Evolutionary conservation across 2,329 filamentous ascomycete genomes (phyloP).

Genomic region (Parafenestella ontariensis): DNA sequence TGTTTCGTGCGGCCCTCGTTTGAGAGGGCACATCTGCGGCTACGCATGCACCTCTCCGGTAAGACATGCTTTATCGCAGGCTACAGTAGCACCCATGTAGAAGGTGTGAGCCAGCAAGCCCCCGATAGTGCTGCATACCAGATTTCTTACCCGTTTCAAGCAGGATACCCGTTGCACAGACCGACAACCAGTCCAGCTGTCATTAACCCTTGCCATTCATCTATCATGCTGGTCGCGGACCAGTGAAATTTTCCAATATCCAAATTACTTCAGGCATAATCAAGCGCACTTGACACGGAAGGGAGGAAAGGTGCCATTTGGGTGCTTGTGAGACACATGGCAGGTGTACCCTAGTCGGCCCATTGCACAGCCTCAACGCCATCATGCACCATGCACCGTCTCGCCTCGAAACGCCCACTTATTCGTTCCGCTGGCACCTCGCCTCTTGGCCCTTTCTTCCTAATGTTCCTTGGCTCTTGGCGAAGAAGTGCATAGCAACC

Average conservation of each 20-base stretch:
- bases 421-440: constrained; percentile 28
- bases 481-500: constrained; percentile 11
- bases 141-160: constrained; percentile 17
- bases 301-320: constrained; percentile 7
- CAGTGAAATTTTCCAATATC: constrained; percentile 1
- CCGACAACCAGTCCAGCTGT: constrained; percentile 13
- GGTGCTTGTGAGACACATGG: constrained; percentile 23
- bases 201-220: constrained; percentile 9
- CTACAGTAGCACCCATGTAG: constrained; percentile 14
- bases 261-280: constrained; percentile 12
- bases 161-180: constrained; percentile 23
- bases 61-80: constrained; percentile 25
- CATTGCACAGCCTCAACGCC: constrained; percentile 44
- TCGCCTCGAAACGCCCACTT: constrained; percentile 16
- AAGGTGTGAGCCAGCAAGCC: constrained; percentile 16
- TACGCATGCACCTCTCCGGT: constrained; percentile 23
- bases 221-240: constrained; percentile 6
- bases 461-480: constrained; percentile 7
- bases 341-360: constrained; percentile 12
- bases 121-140: constrained; percentile 17
- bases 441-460: constrained; percentile 17
- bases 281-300: constrained; percentile 2
- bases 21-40: constrained; percentile 21
- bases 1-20: constrained; percentile 23
- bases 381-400: constrained; percentile 36